These are phyloP conservation scores for Aspergillus leporis DNA, from an alignment of 495 filamentous ascomycete genomes.

Conservation along the genomic window DNA sequence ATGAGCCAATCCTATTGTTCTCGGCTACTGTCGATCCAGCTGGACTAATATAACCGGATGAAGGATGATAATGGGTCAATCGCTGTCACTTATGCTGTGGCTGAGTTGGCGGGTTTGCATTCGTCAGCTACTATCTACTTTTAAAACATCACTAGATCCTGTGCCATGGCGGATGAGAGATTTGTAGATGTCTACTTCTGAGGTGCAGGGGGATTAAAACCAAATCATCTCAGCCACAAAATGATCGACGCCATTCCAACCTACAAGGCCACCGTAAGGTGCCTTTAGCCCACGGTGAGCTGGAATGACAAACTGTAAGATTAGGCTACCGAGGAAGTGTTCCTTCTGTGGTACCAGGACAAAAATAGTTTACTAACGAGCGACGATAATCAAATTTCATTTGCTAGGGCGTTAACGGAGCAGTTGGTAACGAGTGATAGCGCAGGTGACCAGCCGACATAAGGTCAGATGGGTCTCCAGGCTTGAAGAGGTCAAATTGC, in stretches of 20 bases:
- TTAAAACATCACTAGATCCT: background rate
- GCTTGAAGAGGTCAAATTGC: background rate
- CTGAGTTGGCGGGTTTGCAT: background rate
- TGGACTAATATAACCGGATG: background rate
- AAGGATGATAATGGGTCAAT: background rate
- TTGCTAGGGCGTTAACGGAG: constrained; percentile 3
- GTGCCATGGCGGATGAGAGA: background rate
- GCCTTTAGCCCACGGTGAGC: background rate
- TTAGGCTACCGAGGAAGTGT: background rate
- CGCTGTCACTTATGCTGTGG: background rate
- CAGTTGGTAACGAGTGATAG: constrained; percentile 8
- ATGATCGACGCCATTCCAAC: background rate
- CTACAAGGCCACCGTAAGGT: background rate
- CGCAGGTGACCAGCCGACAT: background rate
- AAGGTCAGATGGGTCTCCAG: background rate
- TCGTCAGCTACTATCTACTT: background rate
- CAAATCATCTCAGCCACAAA: background rate
- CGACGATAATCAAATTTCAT: constrained; percentile 14
- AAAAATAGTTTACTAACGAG: constrained; percentile 11
- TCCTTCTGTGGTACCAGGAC: background rate
- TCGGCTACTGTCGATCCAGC: background rate
- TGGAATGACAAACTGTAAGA: background rate
- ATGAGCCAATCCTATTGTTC: constrained; percentile 8
- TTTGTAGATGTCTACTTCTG: constrained; percentile 7
- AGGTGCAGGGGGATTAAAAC: background rate